Base-by-base conservation (phyloP, 169 alveolate genomes). In the Cryptosporidium ubiquitum region DNA sequence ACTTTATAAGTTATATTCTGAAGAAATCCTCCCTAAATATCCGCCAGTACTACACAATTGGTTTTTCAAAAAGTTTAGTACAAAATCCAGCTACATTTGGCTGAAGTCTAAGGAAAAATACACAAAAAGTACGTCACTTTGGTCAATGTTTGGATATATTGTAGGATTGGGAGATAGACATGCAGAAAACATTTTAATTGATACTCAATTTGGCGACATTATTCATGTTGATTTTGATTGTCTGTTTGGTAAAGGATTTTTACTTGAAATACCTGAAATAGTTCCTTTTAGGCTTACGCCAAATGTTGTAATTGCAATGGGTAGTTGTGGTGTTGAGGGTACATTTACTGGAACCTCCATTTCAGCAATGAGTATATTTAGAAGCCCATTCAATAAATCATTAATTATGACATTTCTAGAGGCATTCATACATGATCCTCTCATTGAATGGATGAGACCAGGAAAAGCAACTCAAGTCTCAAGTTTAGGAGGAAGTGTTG, bases 151-250 rank as follows among this genome's bases (percentile, higher is more conserved):
- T 42, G 99, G 99, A 2, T 98, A 96, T 91, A 95, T 98, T 51
- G 93, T 97, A 42, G 99, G 99, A 0, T 94, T 97, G 42, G 99
- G 99, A 0, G 99, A 98, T 93, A 91, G 99, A 60, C 99, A 98
- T 94, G 98, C 99, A 35, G 98, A 97, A 40, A 98, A 98, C 91
- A 93, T 97, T 55, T 95, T 98, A 96, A 93, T 98, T 68, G 97
- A 97, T 92, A 91, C 96, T 70, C 73, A 93, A 26, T 93, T 97
- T 35, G 98, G 98, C 5, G 96, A 96, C 68, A 93, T 97, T 47
- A 95, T 98, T 39, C 99, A 98, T 92, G 98, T 98, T 42, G 99
- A 98, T 94, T 98, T 97, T 93, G 99, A 98, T 49, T 98, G 99
- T 93, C 96, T 98, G 51, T 97, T 97, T 73, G 99, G 98, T 84